Percentiles rank a stretch among this genome's conserved stretches.
phyloP scores from a whole-genome alignment of 78 protist species.

The Dictyostelium brefeldianum region DNA sequence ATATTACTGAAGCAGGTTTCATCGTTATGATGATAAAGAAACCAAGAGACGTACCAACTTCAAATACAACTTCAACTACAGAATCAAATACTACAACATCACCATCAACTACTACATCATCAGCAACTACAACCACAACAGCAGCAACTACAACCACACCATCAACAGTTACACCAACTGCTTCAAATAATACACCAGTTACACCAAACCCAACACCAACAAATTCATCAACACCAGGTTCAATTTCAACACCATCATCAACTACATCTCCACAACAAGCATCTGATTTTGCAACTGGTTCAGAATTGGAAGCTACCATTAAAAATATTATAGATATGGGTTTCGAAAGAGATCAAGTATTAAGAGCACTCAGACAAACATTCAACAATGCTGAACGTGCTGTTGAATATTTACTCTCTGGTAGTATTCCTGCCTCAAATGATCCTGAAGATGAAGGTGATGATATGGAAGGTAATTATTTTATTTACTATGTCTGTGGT shows the following conservation, averaged over 20 bases:
- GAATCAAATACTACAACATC: constrained; percentile 22
- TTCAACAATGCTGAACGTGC: constrained; percentile 95
- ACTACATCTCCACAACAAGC: constrained; percentile 46
- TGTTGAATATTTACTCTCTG: constrained; percentile 89
- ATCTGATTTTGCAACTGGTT: constrained; percentile 50
- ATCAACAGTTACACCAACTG: constrained; percentile 62
- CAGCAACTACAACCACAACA: constrained; percentile 19
- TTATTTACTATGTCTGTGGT: too few relatives aligned
- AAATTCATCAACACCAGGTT: constrained; percentile 58
- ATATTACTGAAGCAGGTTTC: constrained; percentile 72
- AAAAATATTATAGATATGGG: constrained; percentile 88
- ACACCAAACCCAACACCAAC: constrained; percentile 9
- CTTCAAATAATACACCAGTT: constrained; percentile 69
- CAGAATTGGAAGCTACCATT: constrained; percentile 59
- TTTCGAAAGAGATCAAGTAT: constrained; percentile 76
- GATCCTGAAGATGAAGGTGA: constrained; percentile 30
- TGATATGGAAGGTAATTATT: constrained; percentile 19
- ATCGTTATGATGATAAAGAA: constrained; percentile 87
- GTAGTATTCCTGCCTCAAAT: constrained; percentile 11
- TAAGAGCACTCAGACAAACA: constrained; percentile 86
- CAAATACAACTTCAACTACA: constrained; percentile 43
- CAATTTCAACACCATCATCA: constrained; percentile 53
- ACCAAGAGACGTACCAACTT: constrained; percentile 72
- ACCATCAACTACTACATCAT: constrained; percentile 30
- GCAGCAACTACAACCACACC: constrained; percentile 60